These are phyloP conservation scores for Neocatenulostroma microsporum DNA, from an alignment of 2,329 filamentous ascomycete species.

Conservation along the genomic window DNA sequence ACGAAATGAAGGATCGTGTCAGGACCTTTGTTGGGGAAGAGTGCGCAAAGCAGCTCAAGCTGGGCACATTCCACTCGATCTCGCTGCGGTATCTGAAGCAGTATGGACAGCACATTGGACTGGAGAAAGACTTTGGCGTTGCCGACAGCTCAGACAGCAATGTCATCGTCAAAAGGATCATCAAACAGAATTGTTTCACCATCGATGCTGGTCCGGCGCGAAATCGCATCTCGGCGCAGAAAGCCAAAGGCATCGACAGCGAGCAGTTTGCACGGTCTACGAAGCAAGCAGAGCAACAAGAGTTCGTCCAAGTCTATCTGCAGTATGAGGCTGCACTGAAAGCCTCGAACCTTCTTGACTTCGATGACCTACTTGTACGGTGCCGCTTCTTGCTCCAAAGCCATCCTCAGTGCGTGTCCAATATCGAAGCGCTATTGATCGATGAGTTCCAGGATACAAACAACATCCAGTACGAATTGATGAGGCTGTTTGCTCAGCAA, in stretches of 20 bases:
- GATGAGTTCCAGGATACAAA: constrained; percentile 99
- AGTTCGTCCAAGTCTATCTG: constrained; percentile 59
- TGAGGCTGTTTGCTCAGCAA: constrained; percentile 73
- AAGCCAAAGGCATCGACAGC: constrained; percentile 47
- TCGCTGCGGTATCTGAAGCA: constrained; percentile 72
- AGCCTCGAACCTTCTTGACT: constrained; percentile 78
- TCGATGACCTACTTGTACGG: constrained; percentile 80
- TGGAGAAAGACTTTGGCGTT: constrained; percentile 80
- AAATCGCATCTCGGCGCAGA: constrained; percentile 62
- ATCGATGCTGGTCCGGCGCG: constrained; percentile 66
- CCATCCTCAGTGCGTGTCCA: constrained; percentile 73
- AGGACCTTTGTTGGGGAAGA: constrained; percentile 70
- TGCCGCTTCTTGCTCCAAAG: constrained; percentile 70
- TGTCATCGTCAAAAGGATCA: constrained; percentile 71
- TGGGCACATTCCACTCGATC: constrained; percentile 95
- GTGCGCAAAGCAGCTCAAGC: constrained; percentile 65
- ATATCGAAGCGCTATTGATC: constrained; percentile 84
- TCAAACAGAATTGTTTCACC: constrained; percentile 60
- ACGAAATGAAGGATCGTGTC: constrained; percentile 87
- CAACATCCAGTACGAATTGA: constrained; percentile 86
- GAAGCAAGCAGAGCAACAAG: constrained; percentile 50
- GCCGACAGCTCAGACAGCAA: constrained; percentile 75
- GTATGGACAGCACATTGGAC: constrained; percentile 77
- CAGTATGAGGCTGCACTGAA: constrained; percentile 73
- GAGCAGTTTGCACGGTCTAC: constrained; percentile 39